Base-by-base conservation (phyloP, 352 stramenopile genomes). In the Pythium aphanidermatum region DNA sequence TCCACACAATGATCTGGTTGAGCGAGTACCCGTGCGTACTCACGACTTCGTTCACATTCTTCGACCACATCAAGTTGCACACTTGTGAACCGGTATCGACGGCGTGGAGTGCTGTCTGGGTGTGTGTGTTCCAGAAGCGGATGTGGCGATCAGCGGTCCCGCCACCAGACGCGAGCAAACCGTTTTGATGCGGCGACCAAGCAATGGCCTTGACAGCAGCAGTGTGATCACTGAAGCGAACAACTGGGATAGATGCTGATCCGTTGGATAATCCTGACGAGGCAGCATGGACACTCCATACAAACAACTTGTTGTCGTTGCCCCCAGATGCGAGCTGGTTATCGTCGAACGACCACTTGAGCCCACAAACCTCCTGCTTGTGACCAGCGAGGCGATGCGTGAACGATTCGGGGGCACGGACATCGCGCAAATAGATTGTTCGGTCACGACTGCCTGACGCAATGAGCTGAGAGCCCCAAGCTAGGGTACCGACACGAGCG, bases 1-100 rank as follows among this genome's bases (percentile, higher is more conserved):
- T 92, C 95, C 94, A 98, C 52, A 98, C 80, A 52, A 97, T 97
- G 68, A 99, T 97, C 59, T 95, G 85, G 82, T 99, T 98, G 19
- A 98, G 76, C 49, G 86, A 97, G 75, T 98, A 99, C 20, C 96
- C 96, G 68, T 99, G 96, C n/a, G 95, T 98, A 51, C 91, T 98
- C 46, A 99, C 95, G 50, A 99, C 86, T 54, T 98, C 96, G 65
- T 98, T 98, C 41, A 88, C 93, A 52, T 98, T 98, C 58, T 95
- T 94, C 1, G 90, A 97, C 92, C 93, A 99, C 62, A 97, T 95
- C 45, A 99, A 72, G 66, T 98, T 98, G 72, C 96, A 99, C 33
- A 98, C 95, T 59, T 96, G 86, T 51, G 83, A 97, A 33, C 95
- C 95, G 4, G 95, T 98, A 61, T 99, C 96, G 25, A 99, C 78